phyloP scores from a whole-genome alignment of 2,329 filamentous ascomycete species.

The Diaporthe nobilis region DNA sequence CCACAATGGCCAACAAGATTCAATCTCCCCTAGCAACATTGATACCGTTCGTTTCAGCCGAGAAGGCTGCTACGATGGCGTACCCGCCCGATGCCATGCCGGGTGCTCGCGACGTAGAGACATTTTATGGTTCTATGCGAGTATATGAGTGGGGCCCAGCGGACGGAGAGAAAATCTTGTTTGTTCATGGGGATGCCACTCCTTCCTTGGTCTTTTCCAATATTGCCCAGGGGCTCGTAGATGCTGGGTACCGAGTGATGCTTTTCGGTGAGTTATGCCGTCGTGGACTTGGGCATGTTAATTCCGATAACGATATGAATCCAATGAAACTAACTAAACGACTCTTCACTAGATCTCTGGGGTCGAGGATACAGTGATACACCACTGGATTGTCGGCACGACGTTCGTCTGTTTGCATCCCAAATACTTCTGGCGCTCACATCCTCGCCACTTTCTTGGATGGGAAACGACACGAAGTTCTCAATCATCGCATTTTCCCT shows the following conservation, averaged over 20 bases:
- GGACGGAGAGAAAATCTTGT: conserved; percentile 80
- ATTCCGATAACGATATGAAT: neutral
- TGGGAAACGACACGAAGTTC: neutral
- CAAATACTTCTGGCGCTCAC: neutral
- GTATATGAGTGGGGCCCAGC: conserved; percentile 88
- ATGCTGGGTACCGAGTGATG: conserved; percentile 81
- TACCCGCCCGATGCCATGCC: conserved; percentile 80
- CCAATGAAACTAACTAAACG: neutral
- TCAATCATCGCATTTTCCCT: neutral
- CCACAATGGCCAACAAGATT: neutral
- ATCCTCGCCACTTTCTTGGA: neutral
- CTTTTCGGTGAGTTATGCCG: conserved; percentile 67
- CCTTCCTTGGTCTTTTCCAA: conserved; percentile 80
- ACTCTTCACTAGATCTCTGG: neutral
- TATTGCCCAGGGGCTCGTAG: conserved; percentile 76
- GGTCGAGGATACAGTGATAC: conserved; percentile 8
- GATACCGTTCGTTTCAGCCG: neutral
- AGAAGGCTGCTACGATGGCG: neutral
- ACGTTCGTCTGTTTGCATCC: conserved; percentile 1
- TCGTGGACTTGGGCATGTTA: neutral
- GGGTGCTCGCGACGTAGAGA: conserved; percentile 80
- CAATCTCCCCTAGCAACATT: neutral
- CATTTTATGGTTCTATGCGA: conserved; percentile 81
- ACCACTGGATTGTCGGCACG: neutral
- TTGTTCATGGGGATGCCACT: conserved; percentile 89